phyloP scores from a whole-genome alignment of 116 monocot species.

The Cymodocea nodosa region DNA sequence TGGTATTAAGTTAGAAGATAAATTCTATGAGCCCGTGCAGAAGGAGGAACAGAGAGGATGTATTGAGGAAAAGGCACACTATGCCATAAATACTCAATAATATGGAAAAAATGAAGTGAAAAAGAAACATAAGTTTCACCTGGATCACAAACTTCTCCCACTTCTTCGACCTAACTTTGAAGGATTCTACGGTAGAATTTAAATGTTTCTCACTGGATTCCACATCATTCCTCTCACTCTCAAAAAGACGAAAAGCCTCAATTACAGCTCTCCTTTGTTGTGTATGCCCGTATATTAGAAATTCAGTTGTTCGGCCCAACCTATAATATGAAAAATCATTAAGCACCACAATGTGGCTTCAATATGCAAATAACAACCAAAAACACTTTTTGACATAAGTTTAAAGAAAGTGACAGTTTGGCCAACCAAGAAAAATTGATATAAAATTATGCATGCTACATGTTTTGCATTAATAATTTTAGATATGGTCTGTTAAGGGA shows the following conservation, averaged over 20 bases:
- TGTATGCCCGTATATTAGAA: constrained; percentile 76
- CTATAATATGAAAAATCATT: constrained; percentile 16
- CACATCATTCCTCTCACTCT: constrained; percentile 19
- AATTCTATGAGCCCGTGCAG: too few species aligned
- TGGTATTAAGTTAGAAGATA: too few species aligned
- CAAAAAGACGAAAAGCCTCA: constrained; percentile 58
- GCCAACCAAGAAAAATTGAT: too few species aligned
- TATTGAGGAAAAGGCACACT: not conserved
- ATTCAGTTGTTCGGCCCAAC: constrained; percentile 66
- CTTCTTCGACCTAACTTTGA: constrained; percentile 71
- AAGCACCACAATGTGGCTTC: not conserved
- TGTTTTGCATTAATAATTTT: too few species aligned
- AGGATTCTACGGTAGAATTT: constrained; percentile 22
- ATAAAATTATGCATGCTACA: too few species aligned
- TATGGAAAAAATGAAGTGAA: too few species aligned
- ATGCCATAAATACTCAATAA: too few species aligned
- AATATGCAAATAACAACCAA: not conserved
- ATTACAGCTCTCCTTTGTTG: constrained; percentile 81
- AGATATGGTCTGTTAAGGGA: too few species aligned
- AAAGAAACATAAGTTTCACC: constrained; percentile 19
- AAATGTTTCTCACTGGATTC: not conserved
- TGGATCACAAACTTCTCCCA: constrained; percentile 85
- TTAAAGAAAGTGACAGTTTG: too few species aligned
- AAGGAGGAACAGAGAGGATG: too few species aligned
- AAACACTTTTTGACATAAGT: not conserved